Evolutionary conservation across 441 rosid genomes (phyloP).

Genomic region (Capsella rubella): DNA sequence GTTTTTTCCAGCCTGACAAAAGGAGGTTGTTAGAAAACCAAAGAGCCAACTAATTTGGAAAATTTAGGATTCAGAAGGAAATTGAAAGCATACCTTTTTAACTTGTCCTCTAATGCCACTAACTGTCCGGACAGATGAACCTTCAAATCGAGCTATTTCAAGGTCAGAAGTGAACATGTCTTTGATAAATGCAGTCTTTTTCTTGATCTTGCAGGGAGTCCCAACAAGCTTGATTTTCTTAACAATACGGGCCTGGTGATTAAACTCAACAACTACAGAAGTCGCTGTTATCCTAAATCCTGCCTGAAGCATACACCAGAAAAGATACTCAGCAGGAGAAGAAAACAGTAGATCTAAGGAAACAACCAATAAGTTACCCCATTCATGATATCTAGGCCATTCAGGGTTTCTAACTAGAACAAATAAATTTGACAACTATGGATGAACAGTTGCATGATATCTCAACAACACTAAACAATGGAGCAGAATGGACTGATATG

Average conservation of each 20-base stretch:
- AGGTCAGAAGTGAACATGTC: slow-evolving; percentile 97
- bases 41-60: slow-evolving; percentile 18
- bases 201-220: slow-evolving; percentile 87
- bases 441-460: slow-evolving; percentile 16
- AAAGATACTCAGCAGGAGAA: slow-evolving; percentile 35
- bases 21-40: slow-evolving; percentile 8
- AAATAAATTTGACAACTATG: slow-evolving; percentile 9
- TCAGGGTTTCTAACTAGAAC: slow-evolving; percentile 7
- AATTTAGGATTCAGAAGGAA: neutral
- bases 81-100: slow-evolving; percentile 68
- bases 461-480: slow-evolving; percentile 7
- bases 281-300: slow-evolving; percentile 90
- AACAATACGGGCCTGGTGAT: slow-evolving; percentile 73
- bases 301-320: slow-evolving; percentile 54
- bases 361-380: slow-evolving; percentile 14
- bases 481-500: slow-evolving; percentile 1
- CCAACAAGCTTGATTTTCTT: slow-evolving; percentile 93
- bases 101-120: slow-evolving; percentile 95
- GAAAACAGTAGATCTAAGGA: slow-evolving; percentile 23
- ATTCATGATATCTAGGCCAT: neutral
- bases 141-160: slow-evolving; percentile 89
- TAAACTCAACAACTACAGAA: slow-evolving; percentile 74
- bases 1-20: slow-evolving; percentile 75
- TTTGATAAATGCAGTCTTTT: slow-evolving; percentile 87
- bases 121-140: slow-evolving; percentile 81